Base-by-base conservation (phyloP, 2,329 filamentous ascomycete species). In the Pseudogymnoascus sp. region DNA sequence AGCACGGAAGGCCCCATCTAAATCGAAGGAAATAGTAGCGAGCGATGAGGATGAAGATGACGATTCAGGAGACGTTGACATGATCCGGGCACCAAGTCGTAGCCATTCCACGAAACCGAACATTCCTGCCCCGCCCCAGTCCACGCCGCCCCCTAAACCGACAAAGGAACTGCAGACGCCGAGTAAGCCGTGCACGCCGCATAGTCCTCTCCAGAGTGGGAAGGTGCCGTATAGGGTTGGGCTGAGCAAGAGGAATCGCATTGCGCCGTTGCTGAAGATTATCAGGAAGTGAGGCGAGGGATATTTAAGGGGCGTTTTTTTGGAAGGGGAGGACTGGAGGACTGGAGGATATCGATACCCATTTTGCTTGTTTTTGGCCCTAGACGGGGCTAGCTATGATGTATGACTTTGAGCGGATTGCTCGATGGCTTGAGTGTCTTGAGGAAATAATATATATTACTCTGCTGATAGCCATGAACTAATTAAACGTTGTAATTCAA, bases 161-260 rank as follows among this genome's bases (percentile, higher is more conserved):
- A 59, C 60, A 22, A 62, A 61, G 41, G 47, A 63, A 34, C 22
- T 62, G 18, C 68, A 63, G 63, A 66, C 62, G 35, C 63, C 61
- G 9, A 43, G 66, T 28, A 37, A 58, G 8, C 20, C 57, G 7
- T 16, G 32, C 34, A 58, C 57, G 2, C 8, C 68, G 32, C 61
- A 62, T 50, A 60, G 58, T 57, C 61, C 61, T n/a, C 60, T 62
- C 9, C 60, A 58, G 43, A 61, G 50, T 28, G 67, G 73, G 14
- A 78, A 78, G 64, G 70, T 74, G 20, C 67, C 70, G 1, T 77
- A 78, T 57, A 70, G 78, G 22, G 78, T 81, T 41, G 78, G 78
- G 2, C 68, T 81, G 37, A 80, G 78, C 67, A 77, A 75, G 69
- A 73, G 74, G 41, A 74, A 74, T 20, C 74, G 76, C 60, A 79